Percentiles rank a stretch among this genome's conserved stretches.
Evolutionary conservation across 1,284 basidiomycete genomes (phyloP).

Genomic region (Golubevia sp.): DNA sequence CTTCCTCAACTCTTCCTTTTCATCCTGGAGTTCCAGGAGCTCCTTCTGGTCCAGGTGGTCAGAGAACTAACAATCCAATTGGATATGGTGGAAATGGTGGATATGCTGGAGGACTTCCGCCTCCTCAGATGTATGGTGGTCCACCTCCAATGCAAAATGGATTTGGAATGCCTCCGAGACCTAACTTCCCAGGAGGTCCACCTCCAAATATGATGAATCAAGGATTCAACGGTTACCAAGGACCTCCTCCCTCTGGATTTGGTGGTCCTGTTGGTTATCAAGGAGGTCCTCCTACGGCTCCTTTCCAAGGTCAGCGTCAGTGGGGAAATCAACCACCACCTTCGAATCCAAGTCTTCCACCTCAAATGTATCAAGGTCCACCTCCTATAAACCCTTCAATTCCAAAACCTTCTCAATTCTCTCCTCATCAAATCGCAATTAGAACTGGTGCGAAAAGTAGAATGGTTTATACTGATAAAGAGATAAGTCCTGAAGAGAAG

Average conservation of each 20-base stretch:
- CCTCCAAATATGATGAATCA: not conserved
- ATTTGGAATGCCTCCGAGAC: not conserved
- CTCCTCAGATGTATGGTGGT: constrained; percentile 8
- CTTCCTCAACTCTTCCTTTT: no score
- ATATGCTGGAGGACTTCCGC: no score
- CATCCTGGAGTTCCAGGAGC: no score
- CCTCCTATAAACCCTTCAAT: constrained; percentile 6
- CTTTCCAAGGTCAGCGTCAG: not conserved
- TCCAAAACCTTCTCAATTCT: not conserved
- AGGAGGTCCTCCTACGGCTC: not conserved
- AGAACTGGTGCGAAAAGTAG: constrained; percentile 18
- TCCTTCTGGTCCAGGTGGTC: no score
- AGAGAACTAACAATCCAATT: no score
- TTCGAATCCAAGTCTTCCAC: constrained; percentile 2
- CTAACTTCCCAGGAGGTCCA: constrained; percentile 3
- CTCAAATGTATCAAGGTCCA: not conserved
- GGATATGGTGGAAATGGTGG: no score
- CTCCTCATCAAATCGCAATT: constrained; percentile 19
- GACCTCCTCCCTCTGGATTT: constrained; percentile 9
- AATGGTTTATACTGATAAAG: constrained; percentile 25
- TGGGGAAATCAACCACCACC: not conserved
- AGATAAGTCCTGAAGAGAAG: constrained; percentile 29
- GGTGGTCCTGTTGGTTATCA: not conserved
- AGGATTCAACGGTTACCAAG: not conserved
- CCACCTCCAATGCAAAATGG: constrained; percentile 26